A percentile compares a stretch with the other conserved stretches of the same genome.
These are phyloP conservation scores for Chaetoceros muelleri DNA, from an alignment of 108 stramenopile species.

Conservation along the genomic window DNA sequence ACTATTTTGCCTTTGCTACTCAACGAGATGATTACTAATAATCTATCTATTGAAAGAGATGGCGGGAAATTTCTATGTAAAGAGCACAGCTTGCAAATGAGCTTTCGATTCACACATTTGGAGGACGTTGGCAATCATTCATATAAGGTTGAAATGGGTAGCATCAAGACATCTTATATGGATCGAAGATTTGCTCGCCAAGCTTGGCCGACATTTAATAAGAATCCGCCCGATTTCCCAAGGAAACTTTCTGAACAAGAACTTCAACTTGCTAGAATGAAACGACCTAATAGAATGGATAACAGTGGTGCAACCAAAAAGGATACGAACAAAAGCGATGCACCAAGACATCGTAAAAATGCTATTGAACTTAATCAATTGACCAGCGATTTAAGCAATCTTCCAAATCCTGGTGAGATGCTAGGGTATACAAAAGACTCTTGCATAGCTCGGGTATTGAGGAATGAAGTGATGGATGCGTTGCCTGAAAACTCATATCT, in stretches of 20 bases:
- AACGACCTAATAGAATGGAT: not conserved
- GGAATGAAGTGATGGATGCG: slow-evolving; percentile 16
- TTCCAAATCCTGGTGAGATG: slow-evolving; percentile 18
- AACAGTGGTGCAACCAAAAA: slow-evolving; percentile 6
- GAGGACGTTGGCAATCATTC: slow-evolving; percentile 3
- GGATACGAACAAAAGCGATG: slow-evolving; percentile 6
- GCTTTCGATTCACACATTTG: slow-evolving; percentile 9
- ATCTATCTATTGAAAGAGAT: slow-evolving; percentile 4
- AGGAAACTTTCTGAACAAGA: slow-evolving; percentile 3
- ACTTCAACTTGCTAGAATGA: too few relatives aligned
- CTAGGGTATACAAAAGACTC: slow-evolving; percentile 32
- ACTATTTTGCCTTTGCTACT: slow-evolving; percentile 23
- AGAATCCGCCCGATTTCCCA: slow-evolving; percentile 12
- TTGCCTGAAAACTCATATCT: slow-evolving; percentile 13
- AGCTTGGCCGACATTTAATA: slow-evolving; percentile 11
- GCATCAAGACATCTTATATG: slow-evolving; percentile 4
- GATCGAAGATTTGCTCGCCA: slow-evolving; percentile 11
- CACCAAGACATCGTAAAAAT: slow-evolving; percentile 3
- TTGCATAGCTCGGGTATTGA: slow-evolving; percentile 18
- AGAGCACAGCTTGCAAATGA: slow-evolving; percentile 3
- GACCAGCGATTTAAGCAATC: slow-evolving; percentile 8
- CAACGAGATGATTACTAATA: slow-evolving; percentile 12
- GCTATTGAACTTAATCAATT: slow-evolving; percentile 11
- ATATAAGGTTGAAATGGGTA: slow-evolving; percentile 15
- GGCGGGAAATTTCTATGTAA: slow-evolving; percentile 14